phyloP scores from a whole-genome alignment of 139 green algal species.

The Bryopsis sp. region DNA sequence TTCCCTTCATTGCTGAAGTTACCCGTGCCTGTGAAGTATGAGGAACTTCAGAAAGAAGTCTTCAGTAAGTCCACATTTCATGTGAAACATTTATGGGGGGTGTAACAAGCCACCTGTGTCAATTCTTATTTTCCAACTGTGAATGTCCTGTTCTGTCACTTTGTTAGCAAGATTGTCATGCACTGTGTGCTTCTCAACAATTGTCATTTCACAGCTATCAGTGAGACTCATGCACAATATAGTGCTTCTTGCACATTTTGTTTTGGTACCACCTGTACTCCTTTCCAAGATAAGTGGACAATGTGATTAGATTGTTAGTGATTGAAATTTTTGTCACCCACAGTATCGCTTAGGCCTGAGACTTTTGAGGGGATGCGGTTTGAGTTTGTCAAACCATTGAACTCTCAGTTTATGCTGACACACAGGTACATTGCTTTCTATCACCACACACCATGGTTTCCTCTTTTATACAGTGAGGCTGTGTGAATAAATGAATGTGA shows the following conservation, averaged over 20 bases:
- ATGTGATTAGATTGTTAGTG: not conserved
- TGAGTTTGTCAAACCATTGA: slow-evolving; percentile 95
- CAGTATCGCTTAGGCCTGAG: slow-evolving; percentile 94
- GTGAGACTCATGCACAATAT: not conserved
- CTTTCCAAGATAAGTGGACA: not conserved
- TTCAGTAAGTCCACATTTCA: slow-evolving; percentile 48
- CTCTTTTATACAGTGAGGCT: not conserved
- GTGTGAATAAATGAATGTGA: too few relatives aligned
- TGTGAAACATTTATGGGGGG: not conserved
- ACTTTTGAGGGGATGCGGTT: slow-evolving; percentile 94
- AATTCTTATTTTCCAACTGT: too few relatives aligned
- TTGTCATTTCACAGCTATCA: not conserved
- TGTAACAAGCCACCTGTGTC: too few relatives aligned
- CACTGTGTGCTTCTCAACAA: not conserved
- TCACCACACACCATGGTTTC: not conserved
- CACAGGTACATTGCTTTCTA: slow-evolving; percentile 46
- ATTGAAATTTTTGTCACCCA: slow-evolving; percentile 10
- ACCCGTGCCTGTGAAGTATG: slow-evolving; percentile 81
- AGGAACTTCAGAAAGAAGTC: slow-evolving; percentile 86
- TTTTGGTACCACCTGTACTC: not conserved
- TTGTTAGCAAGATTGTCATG: not conserved
- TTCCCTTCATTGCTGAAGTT: too few relatives aligned
- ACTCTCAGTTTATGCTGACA: slow-evolving; percentile 92
- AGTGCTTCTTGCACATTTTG: not conserved
- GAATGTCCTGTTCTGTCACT: too few relatives aligned